Evolutionary conservation across 2,329 filamentous ascomycete species (phyloP), one percentile per base, ranked within the genome.

Genomic region (Ascochyta lentis): DNA sequence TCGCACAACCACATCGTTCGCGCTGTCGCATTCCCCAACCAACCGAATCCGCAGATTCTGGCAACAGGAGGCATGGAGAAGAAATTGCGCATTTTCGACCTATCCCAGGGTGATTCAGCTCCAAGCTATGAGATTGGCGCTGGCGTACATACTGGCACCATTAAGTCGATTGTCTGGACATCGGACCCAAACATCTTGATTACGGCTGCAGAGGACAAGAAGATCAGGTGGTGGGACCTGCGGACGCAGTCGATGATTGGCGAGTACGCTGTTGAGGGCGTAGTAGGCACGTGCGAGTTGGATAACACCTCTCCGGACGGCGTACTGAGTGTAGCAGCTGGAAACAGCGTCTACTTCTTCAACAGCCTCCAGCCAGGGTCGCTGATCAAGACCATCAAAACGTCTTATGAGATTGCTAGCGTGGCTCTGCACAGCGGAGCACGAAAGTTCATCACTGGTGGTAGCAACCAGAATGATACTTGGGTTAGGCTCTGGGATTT

Each of bases 101-200:
- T 99, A 15, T 86, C 86, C 15, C 86, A 87, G 57, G 81, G 84
- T 49, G 69, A 73, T 61, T 68, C 72, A 33, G 74, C 81, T 37
- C 78, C 83, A 5, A 85, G 89, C 58, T 95, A 93, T 70, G 95
- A 98, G 74, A 94, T 99, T 64, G 95, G 92, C 19, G 84, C 89
- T 6, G 91, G 91, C 33, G 84, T 90, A 12, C 95, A 99, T 74
- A 88, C 85, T 15, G 90, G 90, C 42, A 91, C 90, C 29, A 98
- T 99, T 83, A 98, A 97, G 77, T 93, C 92, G 54, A 96, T 99
- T 59, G 90, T 96, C 58, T 99, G 95, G 95, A 91, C 92, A 48
- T 86, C 87, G 56, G 90, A 96, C 69, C 89, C 90, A 46, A 96
- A 95, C 68, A 87, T 94, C 60, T 81, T 99, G 54, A 90, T 96